A percentile compares a stretch with the other conserved stretches of the same genome.
These are phyloP conservation scores for Esteya vermicola DNA, from an alignment of 2,329 filamentous ascomycete genomes.

Conservation along the genomic window DNA sequence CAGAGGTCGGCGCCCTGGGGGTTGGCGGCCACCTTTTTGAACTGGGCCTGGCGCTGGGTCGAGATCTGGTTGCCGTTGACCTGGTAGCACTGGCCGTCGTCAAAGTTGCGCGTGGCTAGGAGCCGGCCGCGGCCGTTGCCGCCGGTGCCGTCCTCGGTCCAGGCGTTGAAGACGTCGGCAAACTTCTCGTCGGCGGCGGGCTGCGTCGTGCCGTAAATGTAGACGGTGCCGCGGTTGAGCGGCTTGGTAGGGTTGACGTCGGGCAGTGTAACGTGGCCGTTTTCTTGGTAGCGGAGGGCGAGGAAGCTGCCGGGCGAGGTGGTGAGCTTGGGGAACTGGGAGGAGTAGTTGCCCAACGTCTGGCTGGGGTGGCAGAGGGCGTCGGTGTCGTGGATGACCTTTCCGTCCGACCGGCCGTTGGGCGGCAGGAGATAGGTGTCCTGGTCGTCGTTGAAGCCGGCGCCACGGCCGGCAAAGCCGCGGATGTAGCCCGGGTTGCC, in stretches of 20 bases:
- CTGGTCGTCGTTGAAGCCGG: conserved; percentile 41
- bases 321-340: conserved; percentile 46
- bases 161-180: conserved; percentile 56
- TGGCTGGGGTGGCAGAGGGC: conserved; percentile 52
- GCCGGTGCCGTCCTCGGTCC: conserved; percentile 68
- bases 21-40: conserved; percentile 33
- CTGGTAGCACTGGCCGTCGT: conserved; percentile 86
- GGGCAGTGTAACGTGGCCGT: conserved; percentile 57
- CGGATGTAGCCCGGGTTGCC: conserved; percentile 62
- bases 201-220: conserved; percentile 55
- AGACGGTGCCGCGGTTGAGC: conserved; percentile 54
- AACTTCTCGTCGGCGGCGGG: conserved; percentile 35
- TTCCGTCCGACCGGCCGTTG: conserved; percentile 30
- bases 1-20: conserved; percentile 46
- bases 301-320: conserved; percentile 47
- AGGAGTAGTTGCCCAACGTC: conserved; percentile 40
- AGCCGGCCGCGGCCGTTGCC: conserved; percentile 67
- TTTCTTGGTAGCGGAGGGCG: conserved; percentile 57
- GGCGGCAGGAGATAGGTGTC: conserved; percentile 51
- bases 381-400: conserved; percentile 31
- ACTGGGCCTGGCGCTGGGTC: conserved; percentile 38
- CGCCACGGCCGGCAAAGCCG: conserved; percentile 46
- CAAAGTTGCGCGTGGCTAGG: conserved; percentile 65
- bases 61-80: conserved; percentile 48
- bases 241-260: conserved; percentile 44